These are phyloP conservation scores for Naematelia encephala DNA, from an alignment of 768 basidiomycete species.

Conservation along the genomic window DNA sequence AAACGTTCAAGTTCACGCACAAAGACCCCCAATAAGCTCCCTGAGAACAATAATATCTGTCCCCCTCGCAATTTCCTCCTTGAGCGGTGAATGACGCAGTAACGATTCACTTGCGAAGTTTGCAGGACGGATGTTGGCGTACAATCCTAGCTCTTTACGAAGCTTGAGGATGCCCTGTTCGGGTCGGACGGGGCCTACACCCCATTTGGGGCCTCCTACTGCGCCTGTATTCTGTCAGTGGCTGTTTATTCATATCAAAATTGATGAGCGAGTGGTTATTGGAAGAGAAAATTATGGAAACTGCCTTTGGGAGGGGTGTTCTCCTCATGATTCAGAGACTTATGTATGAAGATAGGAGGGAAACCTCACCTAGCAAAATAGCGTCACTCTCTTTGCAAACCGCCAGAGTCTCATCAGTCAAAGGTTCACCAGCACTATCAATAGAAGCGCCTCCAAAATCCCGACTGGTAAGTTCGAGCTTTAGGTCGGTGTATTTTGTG, in stretches of 20 bases:
- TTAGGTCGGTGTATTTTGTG: constrained; percentile 62
- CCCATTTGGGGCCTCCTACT: constrained; percentile 99
- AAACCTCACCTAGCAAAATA: constrained; percentile 76
- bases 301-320: too few species aligned
- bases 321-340: too few species aligned
- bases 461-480: constrained; percentile 70
- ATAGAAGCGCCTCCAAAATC: constrained; percentile 92
- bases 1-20: constrained; percentile 41
- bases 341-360: neutral
- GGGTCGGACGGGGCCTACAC: constrained; percentile 82
- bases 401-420: constrained; percentile 77
- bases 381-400: constrained; percentile 93
- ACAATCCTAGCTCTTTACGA: constrained; percentile 88
- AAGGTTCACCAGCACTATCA: constrained; percentile 76
- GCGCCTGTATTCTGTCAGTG: constrained; percentile 60
- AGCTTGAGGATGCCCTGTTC: constrained; percentile 84
- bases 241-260: too few species aligned
- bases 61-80: constrained; percentile 73
- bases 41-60: constrained; percentile 85
- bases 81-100: constrained; percentile 80
- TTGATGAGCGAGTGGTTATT: too few species aligned
- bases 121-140: constrained; percentile 96
- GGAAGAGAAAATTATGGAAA: neutral
- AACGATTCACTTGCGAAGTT: constrained; percentile 91
- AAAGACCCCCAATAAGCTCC: constrained; percentile 92